These are phyloP conservation scores for Pestalotiopsis fici DNA, from an alignment of 2,329 filamentous ascomycete genomes.

Conservation along the genomic window DNA sequence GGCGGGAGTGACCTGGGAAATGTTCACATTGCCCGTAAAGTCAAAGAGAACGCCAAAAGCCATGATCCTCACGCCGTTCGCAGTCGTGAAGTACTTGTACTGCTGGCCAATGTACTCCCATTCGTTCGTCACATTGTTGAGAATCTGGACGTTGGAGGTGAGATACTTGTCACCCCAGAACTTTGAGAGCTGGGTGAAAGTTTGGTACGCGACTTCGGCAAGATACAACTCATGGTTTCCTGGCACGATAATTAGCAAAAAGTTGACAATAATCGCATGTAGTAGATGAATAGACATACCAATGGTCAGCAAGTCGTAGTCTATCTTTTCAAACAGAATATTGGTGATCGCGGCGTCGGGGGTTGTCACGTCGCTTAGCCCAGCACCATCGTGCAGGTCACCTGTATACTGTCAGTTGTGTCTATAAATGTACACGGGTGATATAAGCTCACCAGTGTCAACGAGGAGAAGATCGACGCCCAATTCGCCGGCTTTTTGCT, in stretches of 20 bases:
- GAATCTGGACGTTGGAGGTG: slow-evolving; percentile 46
- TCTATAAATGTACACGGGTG: background rate
- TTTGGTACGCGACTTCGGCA: slow-evolving; percentile 61
- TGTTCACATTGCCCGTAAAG: slow-evolving; percentile 60
- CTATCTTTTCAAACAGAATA: slow-evolving; percentile 41
- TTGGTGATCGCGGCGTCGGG: slow-evolving; percentile 58
- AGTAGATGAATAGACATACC: slow-evolving; percentile 20
- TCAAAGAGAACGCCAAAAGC: slow-evolving; percentile 46
- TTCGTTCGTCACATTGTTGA: slow-evolving; percentile 36
- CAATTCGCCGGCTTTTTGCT: slow-evolving; percentile 54
- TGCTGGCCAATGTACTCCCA: slow-evolving; percentile 44
- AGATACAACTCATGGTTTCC: slow-evolving; percentile 69
- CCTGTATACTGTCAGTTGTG: slow-evolving; percentile 20
- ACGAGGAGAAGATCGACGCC: slow-evolving; percentile 61
- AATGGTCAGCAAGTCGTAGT: slow-evolving; percentile 45
- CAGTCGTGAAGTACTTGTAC: slow-evolving; percentile 44
- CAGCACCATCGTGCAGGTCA: slow-evolving; percentile 68
- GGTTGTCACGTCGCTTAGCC: slow-evolving; percentile 60
- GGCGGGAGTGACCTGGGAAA: slow-evolving; percentile 60
- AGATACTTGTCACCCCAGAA: slow-evolving; percentile 51
- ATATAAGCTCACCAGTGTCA: slow-evolving; percentile 51
- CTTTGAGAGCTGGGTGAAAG: slow-evolving; percentile 58
- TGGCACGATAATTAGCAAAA: slow-evolving; percentile 3
- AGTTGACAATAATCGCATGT: background rate
- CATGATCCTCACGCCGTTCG: slow-evolving; percentile 42